Evolutionary conservation across 352 stramenopile species (phyloP).

Genomic region (Pythium folliculosum): DNA sequence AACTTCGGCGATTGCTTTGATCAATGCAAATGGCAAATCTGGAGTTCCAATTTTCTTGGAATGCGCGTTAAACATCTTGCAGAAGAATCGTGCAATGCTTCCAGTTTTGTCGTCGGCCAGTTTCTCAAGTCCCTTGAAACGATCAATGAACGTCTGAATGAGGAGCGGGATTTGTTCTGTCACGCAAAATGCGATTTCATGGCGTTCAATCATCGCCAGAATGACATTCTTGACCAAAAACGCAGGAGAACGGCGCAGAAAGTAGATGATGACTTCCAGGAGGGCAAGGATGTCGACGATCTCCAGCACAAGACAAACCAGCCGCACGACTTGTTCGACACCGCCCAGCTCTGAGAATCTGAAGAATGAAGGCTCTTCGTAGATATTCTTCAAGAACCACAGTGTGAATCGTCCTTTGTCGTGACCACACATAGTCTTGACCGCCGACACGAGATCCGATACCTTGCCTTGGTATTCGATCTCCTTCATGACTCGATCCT

Average conservation of each 20-base stretch:
- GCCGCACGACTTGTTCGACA: slow-evolving; percentile 79
- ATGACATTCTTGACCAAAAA: slow-evolving; percentile 86
- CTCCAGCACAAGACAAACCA: slow-evolving; percentile 81
- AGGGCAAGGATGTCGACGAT: slow-evolving; percentile 81
- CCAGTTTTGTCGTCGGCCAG: slow-evolving; percentile 71
- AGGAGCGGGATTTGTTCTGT: slow-evolving; percentile 81
- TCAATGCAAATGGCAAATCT: slow-evolving; percentile 67
- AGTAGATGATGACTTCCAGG: slow-evolving; percentile 84
- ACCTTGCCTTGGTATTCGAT: slow-evolving; percentile 86
- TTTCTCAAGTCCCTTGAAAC: slow-evolving; percentile 71
- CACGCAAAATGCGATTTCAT: slow-evolving; percentile 83
- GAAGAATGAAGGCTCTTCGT: slow-evolving; percentile 80
- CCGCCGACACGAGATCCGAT: slow-evolving; percentile 75
- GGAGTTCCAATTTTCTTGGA: slow-evolving; percentile 83
- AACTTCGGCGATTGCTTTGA: slow-evolving; percentile 74
- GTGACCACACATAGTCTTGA: slow-evolving; percentile 87
- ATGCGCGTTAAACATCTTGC: slow-evolving; percentile 82
- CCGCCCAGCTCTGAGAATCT: slow-evolving; percentile 80
- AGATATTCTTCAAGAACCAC: slow-evolving; percentile 86
- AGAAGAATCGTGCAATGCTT: slow-evolving; percentile 80
- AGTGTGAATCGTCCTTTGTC: slow-evolving; percentile 82
- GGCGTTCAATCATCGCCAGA: slow-evolving; percentile 77
- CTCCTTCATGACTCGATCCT: slow-evolving; percentile 63
- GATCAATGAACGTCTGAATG: slow-evolving; percentile 83
- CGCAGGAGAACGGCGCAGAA: slow-evolving; percentile 66